Base-by-base conservation (phyloP, 2,329 filamentous ascomycete genomes). In the Alternaria atra region DNA sequence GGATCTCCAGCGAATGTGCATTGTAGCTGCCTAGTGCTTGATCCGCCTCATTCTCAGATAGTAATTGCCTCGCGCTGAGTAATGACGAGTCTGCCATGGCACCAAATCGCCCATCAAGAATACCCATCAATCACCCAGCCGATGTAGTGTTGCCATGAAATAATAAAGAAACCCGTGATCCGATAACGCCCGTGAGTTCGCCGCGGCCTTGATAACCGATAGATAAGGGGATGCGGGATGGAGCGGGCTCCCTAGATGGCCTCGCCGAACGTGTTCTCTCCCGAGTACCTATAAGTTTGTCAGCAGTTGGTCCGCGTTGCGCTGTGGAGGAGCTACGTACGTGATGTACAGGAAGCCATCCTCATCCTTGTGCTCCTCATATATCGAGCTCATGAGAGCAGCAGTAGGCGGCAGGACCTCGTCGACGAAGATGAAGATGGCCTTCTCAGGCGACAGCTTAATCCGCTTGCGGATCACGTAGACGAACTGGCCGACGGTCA, bases 391-490 rank as follows among this genome's bases (percentile, higher is more conserved):
- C 95, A 99, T 99, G 55, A 99, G 89, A 61, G 95, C 95, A 61
- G 95, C 95, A 8, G 95, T 98, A 3, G 95, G 95, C 52, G 95
- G 95, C 58, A 99, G 87, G 52, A 97, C 94, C 84, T 98, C 95
- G 80, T 98, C 94, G 77, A 99, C 95, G 84, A 98, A 99, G 87
- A 99, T 98, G 87, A 99, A 99, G 85, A 99, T 99, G 80, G 95
- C 95, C 88, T 99, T 99, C 86, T 99, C 95, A 32, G 95, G 95
- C 56, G 93, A 97, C 72, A 99, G 88, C 92, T 99, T 99, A 85
- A 99, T 99, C 78, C 95, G 91, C 89, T 99, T 99, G 81, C 95
- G 93, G 84, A 99, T 99, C 69, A 99, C 95, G 83, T 99, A 99
- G 84, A 99, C 95, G 80, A 99, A 97, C 90, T 99, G 95, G 75